A percentile compares a stretch with the other conserved stretches of the same genome.
Evolutionary conservation across 73 alveolate species (phyloP).

Genomic region (Durusdinium trenchii): DNA sequence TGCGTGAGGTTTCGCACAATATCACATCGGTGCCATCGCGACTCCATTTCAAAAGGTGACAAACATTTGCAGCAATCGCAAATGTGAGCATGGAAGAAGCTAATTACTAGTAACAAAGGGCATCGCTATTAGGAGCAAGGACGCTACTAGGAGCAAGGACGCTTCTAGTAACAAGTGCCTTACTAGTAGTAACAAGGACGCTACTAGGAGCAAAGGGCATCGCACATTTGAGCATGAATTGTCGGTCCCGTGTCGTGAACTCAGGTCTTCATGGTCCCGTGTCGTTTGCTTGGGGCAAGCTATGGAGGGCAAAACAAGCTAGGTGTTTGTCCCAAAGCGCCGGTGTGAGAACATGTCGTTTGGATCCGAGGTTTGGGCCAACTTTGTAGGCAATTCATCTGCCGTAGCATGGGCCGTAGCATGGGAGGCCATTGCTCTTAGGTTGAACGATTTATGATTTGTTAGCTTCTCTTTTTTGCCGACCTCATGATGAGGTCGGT

Average conservation of each 20-base stretch:
- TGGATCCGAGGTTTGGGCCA: slow-evolving; percentile 46
- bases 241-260: neutral
- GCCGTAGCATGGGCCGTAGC: slow-evolving; percentile 45
- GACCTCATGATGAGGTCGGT: slow-evolving; percentile 4
- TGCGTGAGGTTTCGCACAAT: neutral
- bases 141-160: too few relatives aligned
- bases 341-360: neutral
- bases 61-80: too few relatives aligned
- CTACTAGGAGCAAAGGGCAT: too few relatives aligned
- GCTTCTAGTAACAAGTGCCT: too few relatives aligned
- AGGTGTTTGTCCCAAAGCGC: neutral
- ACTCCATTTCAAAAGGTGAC: too few relatives aligned
- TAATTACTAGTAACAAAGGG: too few relatives aligned
- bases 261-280: slow-evolving; percentile 63
- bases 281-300: neutral
- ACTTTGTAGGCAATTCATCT: slow-evolving; percentile 63
- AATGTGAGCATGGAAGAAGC: too few relatives aligned
- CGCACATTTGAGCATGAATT: too few relatives aligned
- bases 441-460: neutral
- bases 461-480: neutral
- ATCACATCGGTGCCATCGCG: neutral
- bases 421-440: neutral
- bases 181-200: too few relatives aligned
- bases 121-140: too few relatives aligned
- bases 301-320: neutral